Evolutionary conservation across 164 flowering plant species (phyloP).

Genomic region (Kalanchoe fedtschenkoi): DNA sequence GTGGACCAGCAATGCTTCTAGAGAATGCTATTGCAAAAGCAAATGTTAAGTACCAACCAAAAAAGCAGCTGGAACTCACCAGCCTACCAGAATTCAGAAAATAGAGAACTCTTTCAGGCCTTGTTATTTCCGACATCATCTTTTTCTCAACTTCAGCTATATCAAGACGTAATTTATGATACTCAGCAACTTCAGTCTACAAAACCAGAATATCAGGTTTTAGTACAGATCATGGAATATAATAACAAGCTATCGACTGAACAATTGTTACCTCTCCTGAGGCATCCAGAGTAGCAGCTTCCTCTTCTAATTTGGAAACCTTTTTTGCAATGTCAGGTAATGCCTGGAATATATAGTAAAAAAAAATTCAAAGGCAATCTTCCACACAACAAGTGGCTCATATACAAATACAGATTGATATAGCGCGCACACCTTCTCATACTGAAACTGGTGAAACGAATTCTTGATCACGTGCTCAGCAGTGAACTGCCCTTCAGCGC

Average conservation of each 20-base stretch:
- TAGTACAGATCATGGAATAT: background rate
- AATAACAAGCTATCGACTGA: background rate
- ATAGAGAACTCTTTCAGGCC: constrained; percentile 86
- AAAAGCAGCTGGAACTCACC: constrained; percentile 35
- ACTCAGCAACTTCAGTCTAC: constrained; percentile 84
- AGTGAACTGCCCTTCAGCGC: constrained; percentile 95
- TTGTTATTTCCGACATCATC: constrained; percentile 83
- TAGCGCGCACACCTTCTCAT: constrained; percentile 64
- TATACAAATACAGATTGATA: background rate
- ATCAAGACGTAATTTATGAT: constrained; percentile 72
- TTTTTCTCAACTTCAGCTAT: constrained; percentile 75
- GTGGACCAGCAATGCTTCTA: background rate
- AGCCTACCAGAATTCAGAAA: constrained; percentile 81
- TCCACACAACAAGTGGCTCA: background rate
- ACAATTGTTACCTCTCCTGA: constrained; percentile 66
- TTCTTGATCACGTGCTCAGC: constrained; percentile 96
- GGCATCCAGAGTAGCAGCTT: constrained; percentile 82
- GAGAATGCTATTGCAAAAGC: background rate
- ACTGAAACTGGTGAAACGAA: constrained; percentile 97
- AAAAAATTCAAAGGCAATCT: background rate
- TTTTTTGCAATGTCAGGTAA: constrained; percentile 81
- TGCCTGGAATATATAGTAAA: constrained; percentile 32
- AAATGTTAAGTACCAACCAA: background rate
- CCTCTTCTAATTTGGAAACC: constrained; percentile 70
- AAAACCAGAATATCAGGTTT: background rate